Base-by-base conservation (phyloP, 345 rosid genomes). In the Gossypium arboreum region DNA sequence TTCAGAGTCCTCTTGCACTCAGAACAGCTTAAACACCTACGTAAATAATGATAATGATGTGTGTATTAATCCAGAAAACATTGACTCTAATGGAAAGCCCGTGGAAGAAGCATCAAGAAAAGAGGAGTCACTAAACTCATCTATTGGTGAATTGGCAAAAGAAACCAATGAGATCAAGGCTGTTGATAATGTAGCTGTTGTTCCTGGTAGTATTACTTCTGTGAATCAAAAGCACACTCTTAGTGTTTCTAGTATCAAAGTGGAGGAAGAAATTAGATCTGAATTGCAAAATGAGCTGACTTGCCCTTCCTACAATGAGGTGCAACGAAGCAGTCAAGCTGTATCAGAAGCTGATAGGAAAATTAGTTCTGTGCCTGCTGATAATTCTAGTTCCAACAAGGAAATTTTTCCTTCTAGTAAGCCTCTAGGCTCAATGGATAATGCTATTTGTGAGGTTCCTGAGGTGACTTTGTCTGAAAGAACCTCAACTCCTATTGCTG, bases 1-100 rank as follows among this genome's bases (percentile, higher is more conserved):
- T 76, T 85, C 88, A 27, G 92, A 88, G 73, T 90, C 93, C 73
- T 90, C 91, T 79, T 85, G 85, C 81, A 83, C 90, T n/a, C 84
- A 74, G 67, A 88, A 86, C 59, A 83, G 80, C 71, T 56, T 81
- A 80, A 79, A 75, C 73, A 67, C 86, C 72, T 90, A 83, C 79
- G 84, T 74, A 78, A 87, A 82, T 79, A 88, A 86, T 75, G 89
- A 80, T 75, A 81, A 77, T 70, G 86, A 81, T 82, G 74, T 77
- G 44, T 81, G 64, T 77, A 78, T 78, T 78, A 79, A 81, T 71
- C 78, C 59, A 50, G 84, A 79, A 78, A 84, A 78, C 65, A 73
- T 71, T 63, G 86, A 82, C 76, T 72, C 83, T 34, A 82, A 82
- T 77, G 90, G 80, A 66, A 64, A 80, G 79, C 24, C 80, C 59